phyloP scores from a whole-genome alignment of 495 filamentous ascomycete genomes.

The Hapsidospora chrysogenum region DNA sequence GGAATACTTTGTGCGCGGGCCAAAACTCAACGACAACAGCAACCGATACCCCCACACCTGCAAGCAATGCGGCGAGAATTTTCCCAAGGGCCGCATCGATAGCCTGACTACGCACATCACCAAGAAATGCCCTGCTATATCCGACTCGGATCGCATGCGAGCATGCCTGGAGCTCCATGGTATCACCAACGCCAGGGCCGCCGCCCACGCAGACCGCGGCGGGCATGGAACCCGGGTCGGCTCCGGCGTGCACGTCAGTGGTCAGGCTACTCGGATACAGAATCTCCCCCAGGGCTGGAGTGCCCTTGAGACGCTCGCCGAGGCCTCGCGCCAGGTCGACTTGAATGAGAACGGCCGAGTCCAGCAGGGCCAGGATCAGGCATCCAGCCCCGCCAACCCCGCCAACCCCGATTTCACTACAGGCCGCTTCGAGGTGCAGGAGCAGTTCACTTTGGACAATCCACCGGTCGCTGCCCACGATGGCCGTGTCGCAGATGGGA shows the following conservation, averaged over 20 bases:
- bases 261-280: slow-evolving; percentile 17
- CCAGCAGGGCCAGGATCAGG: slow-evolving; percentile 12
- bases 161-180: slow-evolving; percentile 35
- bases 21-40: slow-evolving; percentile 65
- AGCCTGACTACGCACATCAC: slow-evolving; percentile 59
- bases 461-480: slow-evolving; percentile 22
- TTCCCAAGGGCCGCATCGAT: slow-evolving; percentile 72
- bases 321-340: slow-evolving; percentile 59
- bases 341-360: slow-evolving; percentile 21
- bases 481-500: slow-evolving; percentile 12
- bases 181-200: slow-evolving; percentile 14
- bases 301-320: slow-evolving; percentile 63
- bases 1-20: slow-evolving; percentile 68
- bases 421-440: slow-evolving; percentile 20
- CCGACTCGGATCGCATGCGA: slow-evolving; percentile 46
- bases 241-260: slow-evolving; percentile 3
- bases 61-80: slow-evolving; percentile 69
- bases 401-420: slow-evolving; percentile 2
- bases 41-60: slow-evolving; percentile 82
- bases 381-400: slow-evolving; percentile 2
- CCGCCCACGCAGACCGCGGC: no score
- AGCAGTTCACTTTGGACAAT: slow-evolving; percentile 31
- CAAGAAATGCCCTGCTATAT: slow-evolving; percentile 65
- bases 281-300: slow-evolving; percentile 44
- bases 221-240: no score